Percentiles rank a stretch among this genome's conserved stretches.
Conservation (phyloP, 2,329 filamentous ascomycete genomes). For the Acephala macrosclerotiorum region DNA sequence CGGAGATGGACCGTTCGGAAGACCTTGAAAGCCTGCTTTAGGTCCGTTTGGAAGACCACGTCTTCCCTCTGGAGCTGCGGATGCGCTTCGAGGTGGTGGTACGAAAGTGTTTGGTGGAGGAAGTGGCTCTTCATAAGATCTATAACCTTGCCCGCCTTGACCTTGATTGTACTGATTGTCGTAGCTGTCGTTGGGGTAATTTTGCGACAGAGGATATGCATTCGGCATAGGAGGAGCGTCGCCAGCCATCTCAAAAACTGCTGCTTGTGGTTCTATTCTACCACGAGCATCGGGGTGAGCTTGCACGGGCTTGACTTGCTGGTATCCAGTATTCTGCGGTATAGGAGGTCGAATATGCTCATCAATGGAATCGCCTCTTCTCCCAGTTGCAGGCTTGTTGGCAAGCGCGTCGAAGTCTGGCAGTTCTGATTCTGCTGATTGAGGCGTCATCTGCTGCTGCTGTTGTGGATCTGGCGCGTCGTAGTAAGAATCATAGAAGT, state of each 20-base stretch:
- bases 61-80: constrained; percentile 36
- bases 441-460: constrained; percentile 26
- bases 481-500: constrained; percentile 64
- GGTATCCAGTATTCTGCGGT: constrained; percentile 49
- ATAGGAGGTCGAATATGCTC: constrained; percentile 38
- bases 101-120: constrained; percentile 34
- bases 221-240: constrained; percentile 64
- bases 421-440: constrained; percentile 40
- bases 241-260: constrained; percentile 76
- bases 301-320: constrained; percentile 64
- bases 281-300: constrained; percentile 70
- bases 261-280: constrained; percentile 62
- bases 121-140: constrained; percentile 31
- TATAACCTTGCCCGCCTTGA: constrained; percentile 28
- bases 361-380: constrained; percentile 40
- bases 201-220: constrained; percentile 43
- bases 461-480: constrained; percentile 41
- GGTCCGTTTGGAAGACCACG: constrained; percentile 31
- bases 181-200: constrained; percentile 39
- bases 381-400: constrained; percentile 24
- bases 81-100: constrained; percentile 40
- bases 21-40: constrained; percentile 29
- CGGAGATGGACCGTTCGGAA: constrained; percentile 30
- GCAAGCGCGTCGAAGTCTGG: constrained; percentile 41
- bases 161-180: constrained; percentile 35